These are phyloP conservation scores for Sparassis latifolia DNA, from an alignment of 1,284 basidiomycete species.

Conservation along the genomic window DNA sequence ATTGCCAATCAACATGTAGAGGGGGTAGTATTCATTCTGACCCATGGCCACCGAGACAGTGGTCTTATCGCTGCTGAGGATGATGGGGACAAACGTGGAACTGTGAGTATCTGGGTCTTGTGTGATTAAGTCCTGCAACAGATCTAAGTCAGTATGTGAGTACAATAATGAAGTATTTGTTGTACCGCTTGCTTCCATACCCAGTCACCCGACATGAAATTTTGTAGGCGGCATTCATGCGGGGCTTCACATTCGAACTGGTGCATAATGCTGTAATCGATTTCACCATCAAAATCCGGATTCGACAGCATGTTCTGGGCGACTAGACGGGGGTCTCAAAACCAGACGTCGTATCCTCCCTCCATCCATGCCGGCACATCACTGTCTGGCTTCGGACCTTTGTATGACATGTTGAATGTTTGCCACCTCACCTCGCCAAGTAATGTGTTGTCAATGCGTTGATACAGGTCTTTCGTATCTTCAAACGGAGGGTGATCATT, in stretches of 20 bases:
- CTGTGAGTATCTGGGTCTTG: not conserved
- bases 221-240: not conserved
- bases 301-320: not conserved
- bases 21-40: not conserved
- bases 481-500: not conserved
- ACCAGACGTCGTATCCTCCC: not conserved
- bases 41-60: not conserved
- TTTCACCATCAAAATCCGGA: not conserved
- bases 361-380: not conserved
- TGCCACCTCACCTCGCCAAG: not conserved
- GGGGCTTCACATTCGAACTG: not conserved
- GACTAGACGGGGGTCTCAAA: not conserved
- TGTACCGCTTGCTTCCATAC: not conserved
- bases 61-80: not conserved
- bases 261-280: not conserved
- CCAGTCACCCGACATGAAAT: not conserved
- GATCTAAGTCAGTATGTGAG: not conserved
- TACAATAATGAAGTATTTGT: not conserved
- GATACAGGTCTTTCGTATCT: not conserved
- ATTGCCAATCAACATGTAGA: not conserved
- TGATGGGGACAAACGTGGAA: not conserved
- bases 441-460: not conserved
- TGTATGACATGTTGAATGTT: not conserved
- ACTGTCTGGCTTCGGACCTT: not conserved
- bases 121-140: not conserved